Base-by-base conservation (phyloP, 179 eudicot genomes). In the Amaranthus tricolor region DNA sequence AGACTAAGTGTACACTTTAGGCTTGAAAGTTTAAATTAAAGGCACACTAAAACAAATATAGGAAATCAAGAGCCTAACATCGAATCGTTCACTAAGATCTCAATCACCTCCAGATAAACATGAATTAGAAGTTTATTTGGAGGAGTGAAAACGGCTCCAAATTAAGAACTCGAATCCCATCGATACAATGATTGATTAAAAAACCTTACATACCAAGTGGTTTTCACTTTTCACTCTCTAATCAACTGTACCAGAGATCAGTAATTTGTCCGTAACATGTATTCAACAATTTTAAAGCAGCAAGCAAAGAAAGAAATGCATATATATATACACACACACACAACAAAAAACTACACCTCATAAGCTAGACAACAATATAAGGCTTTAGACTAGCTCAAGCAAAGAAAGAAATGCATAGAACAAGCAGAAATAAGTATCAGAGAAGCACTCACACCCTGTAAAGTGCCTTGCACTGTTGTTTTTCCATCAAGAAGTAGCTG, bases 401-500 rank as follows among this genome's bases (percentile, higher is more conserved):
- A 58, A 12, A 14, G 53, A 44, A 47, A 70, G 15, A 16, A 15
- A 67, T 19, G 24, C 24, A 47, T 43, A 44, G 9, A 43, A 65
- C 31, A 68, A 74, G 45, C 7, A 40, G 15, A 74, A 66, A 48
- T 24, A 54, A 76, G 74, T 72, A 75, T 61, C 48, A 66, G 86
- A 78, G 81, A 79, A 78, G 84, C 92, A 93, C 99, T 93, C 98
- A 96, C 98, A 93, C 99, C 99, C 98, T 91, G 85, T 96, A 96
- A 87, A 96, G 99, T 62, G 99, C 85, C 85, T 96, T 96, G 98
- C 96, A 96, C 80, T 88, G 89, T 78, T 89, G 97, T 83, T 89
- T 96, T 83, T 96, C 99, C 90, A 93, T 43, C 79, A 96, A 81
- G 86, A 96, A 93, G 80, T 79, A 96, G 86, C 94, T 91, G 77